Evolutionary conservation across 2,329 filamentous ascomycete genomes (phyloP), one percentile per base, ranked within the genome.

Genomic region (Delphinella strobiligena): DNA sequence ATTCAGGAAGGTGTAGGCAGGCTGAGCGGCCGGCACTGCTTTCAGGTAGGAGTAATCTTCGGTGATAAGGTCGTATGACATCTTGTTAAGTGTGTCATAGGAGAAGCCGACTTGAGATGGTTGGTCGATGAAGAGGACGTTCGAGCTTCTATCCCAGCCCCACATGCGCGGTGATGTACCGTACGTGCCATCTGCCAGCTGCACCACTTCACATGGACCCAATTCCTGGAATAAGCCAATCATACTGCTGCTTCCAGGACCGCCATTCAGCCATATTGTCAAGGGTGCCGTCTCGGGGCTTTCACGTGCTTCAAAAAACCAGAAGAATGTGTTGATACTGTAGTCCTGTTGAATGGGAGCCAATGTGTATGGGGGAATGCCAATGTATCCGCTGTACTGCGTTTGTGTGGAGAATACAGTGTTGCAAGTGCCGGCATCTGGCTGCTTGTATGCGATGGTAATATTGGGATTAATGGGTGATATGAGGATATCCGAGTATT

Each of bases 321-420:
- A 76, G 56, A 79, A 80, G 56, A 78, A 80, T 36, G 72, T 77
- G 50, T 76, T 75, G 47, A 76, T 74, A 2, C 68, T 62, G 47
- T 75, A 75, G 41, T 71, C 54, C 47, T 75, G 71, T 46, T 66
- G 61, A 42, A 64, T 62, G 1, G 62, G 61, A 19, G 53, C 55
- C 37, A 68, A 56, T 1, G 62, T 66, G 42, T 54, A 61, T 9
- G 64, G 76, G 7, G 57, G 57, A 12, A 83, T 59, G 38, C 61
- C 69, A 41, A 84, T 74, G 70, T 81, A 83, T 51, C 80, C 80
- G 3, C 77, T 74, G 52, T 78, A 82, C 55, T 84, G 80, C 55
- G 77, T 71, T 56, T 85, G 80, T 1, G 64, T 66, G 33, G 66
- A 54, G 50, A 81, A 82, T 5, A 72, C 73, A 1, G 80, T 83